Evolutionary conservation across 768 basidiomycete genomes (phyloP).

Genomic region (Podaxis sp.): DNA sequence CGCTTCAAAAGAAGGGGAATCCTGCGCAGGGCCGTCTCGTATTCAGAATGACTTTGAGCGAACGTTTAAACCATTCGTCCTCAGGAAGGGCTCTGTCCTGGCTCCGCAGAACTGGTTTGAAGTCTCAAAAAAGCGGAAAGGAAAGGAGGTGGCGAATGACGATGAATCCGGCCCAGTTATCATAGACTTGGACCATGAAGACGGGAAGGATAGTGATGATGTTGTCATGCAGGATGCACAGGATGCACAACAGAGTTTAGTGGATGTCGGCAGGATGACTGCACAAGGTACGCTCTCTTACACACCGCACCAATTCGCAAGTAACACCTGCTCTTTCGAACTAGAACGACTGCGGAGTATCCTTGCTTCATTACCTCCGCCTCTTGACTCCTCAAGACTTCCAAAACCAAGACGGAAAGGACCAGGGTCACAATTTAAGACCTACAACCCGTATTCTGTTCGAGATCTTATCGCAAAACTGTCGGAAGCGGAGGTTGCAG

Average conservation of each 20-base stretch:
- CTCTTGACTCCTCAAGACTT: slow-evolving; percentile 22
- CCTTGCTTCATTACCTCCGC: slow-evolving; percentile 33
- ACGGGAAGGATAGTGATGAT: slow-evolving; percentile 21
- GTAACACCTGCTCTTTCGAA: neutral
- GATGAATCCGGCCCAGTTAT: slow-evolving; percentile 52
- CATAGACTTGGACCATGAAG: slow-evolving; percentile 51
- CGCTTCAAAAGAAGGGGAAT: slow-evolving; percentile 25
- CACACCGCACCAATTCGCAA: neutral
- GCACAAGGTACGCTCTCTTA: slow-evolving; percentile 38
- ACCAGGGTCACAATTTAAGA: slow-evolving; percentile 30
- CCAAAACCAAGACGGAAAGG: slow-evolving; percentile 20
- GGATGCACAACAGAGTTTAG: slow-evolving; percentile 19
- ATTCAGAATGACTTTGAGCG: slow-evolving; percentile 66
- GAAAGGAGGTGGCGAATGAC: slow-evolving; percentile 17
- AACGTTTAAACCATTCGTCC: slow-evolving; percentile 75
- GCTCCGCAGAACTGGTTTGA: slow-evolving; percentile 76
- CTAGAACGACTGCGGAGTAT: slow-evolving; percentile 41
- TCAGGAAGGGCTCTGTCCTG: slow-evolving; percentile 72
- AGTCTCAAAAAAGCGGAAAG: slow-evolving; percentile 29
- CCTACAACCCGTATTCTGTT: slow-evolving; percentile 36
- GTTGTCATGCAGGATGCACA: slow-evolving; percentile 26
- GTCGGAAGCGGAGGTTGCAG: slow-evolving; percentile 75
- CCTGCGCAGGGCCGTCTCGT: slow-evolving; percentile 37
- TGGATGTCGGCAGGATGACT: slow-evolving; percentile 34
- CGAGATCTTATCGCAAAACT: slow-evolving; percentile 58